Evolutionary conservation across 1,284 basidiomycete species (phyloP).

Genomic region (Sporisorium exsertum): DNA sequence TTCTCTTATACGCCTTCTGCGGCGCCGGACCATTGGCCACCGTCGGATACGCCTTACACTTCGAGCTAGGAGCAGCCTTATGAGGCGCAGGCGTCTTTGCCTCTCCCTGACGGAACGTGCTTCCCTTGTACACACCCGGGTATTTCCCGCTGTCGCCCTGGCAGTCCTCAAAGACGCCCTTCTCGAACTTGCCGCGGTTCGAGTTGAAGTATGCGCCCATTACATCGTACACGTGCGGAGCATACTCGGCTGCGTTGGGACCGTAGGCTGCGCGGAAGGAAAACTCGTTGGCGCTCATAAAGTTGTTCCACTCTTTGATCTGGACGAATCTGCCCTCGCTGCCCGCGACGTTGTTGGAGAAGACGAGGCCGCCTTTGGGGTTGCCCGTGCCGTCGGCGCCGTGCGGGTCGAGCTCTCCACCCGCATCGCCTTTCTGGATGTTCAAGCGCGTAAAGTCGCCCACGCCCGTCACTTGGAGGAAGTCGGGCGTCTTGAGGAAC

Average conservation of each 20-base stretch:
- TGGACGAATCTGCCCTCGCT: constrained; percentile 41
- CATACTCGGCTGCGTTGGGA: constrained; percentile 37
- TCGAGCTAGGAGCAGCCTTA: constrained; percentile 25
- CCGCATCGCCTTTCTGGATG: constrained; percentile 36
- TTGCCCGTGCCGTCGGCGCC: constrained; percentile 55
- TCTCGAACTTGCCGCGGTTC: constrained; percentile 43
- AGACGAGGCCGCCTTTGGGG: constrained; percentile 55
- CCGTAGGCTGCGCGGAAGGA: constrained; percentile 56
- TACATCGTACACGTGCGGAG: constrained; percentile 57
- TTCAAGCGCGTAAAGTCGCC: constrained; percentile 77
- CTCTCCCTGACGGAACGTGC: constrained; percentile 53
- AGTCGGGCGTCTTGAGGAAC: constrained; percentile 77
- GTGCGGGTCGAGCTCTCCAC: constrained; percentile 60
- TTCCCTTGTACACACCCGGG: constrained; percentile 36
- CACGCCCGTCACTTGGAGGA: constrained; percentile 76
- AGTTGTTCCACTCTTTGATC: constrained; percentile 59
- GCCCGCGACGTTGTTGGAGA: constrained; percentile 40
- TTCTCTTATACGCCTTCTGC: constrained; percentile 40
- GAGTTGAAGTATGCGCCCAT: constrained; percentile 48
- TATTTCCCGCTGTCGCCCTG: constrained; percentile 44
- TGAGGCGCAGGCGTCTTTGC: constrained; percentile 38
- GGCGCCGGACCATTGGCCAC: constrained; percentile 26
- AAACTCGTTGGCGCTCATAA: constrained; percentile 53
- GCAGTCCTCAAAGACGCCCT: constrained; percentile 52
- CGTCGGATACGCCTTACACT: constrained; percentile 38